These are phyloP conservation scores for Stereum hirsutum DNA, from an alignment of 1,284 basidiomycete genomes.

Conservation along the genomic window DNA sequence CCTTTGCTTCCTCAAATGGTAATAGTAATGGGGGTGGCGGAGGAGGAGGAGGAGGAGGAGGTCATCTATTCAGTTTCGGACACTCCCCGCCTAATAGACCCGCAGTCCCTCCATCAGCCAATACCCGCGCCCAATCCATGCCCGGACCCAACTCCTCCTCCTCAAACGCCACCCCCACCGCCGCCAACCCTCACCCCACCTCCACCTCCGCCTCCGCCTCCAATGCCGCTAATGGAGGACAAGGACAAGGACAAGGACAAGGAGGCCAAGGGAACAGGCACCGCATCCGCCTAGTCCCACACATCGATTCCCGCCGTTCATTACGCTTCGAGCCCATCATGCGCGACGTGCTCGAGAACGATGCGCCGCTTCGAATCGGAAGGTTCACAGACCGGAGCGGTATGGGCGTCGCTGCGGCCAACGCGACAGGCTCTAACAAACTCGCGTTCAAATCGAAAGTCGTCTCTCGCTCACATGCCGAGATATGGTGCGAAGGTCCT, in stretches of 20 bases:
- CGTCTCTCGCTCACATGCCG: slow-evolving; percentile 90
- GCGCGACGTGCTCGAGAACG: slow-evolving; percentile 69
- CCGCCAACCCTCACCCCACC: too few relatives aligned
- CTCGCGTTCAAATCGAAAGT: slow-evolving; percentile 97
- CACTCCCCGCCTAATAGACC: too few relatives aligned
- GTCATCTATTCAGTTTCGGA: too few relatives aligned
- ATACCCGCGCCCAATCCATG: too few relatives aligned
- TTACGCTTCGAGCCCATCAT: slow-evolving; percentile 91
- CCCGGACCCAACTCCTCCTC: too few relatives aligned
- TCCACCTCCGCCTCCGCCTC: slow-evolving; percentile 1
- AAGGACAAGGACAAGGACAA: too few relatives aligned
- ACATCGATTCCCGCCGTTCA: slow-evolving; percentile 85
- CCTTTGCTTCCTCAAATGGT: too few relatives aligned
- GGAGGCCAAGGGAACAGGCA: too few relatives aligned
- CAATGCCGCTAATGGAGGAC: slow-evolving; percentile 5
- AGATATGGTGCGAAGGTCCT: slow-evolving; percentile 79
- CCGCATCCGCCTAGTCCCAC: slow-evolving; percentile 84
- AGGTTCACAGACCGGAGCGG: slow-evolving; percentile 86
- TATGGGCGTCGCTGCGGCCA: slow-evolving; percentile 55
- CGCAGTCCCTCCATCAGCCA: too few relatives aligned
- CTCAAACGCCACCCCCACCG: too few relatives aligned
- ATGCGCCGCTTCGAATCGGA: slow-evolving; percentile 75
- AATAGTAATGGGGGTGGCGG: too few relatives aligned
- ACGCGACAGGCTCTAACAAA: slow-evolving; percentile 69
- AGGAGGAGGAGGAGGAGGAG: too few relatives aligned